Base-by-base conservation (phyloP, 1,284 basidiomycete genomes). In the Pterula multifida region DNA sequence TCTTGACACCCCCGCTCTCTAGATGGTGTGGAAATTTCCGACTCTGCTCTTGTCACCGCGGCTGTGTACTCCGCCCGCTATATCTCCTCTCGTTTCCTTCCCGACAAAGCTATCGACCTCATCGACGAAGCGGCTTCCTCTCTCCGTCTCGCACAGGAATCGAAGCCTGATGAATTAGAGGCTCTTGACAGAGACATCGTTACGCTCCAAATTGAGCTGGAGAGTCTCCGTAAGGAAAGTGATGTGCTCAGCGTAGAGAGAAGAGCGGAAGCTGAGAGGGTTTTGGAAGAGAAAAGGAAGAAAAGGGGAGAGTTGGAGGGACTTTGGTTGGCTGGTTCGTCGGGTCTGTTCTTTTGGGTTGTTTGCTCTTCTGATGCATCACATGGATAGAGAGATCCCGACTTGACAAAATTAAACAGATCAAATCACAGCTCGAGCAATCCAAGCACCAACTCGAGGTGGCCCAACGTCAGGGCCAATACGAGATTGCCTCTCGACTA, bases 121-220 rank as follows among this genome's bases (percentile, higher is more conserved):
- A 79, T 96, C 1, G 93, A 96, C 63, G 92, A 95, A 65, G 90
- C 91, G 1, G 87, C 88, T 3, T 89, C 87, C 3, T 71, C 90
- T 0, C 70, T 96, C n/a, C 80, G 92, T 1, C 78, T 97, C 2
- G 85, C 91, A 1, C 92, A 94, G 59, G 94, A 96, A 62, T 85
- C 79, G 39, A 91, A 93, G 61, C 94, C 93, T 0, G 86, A 91
- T 54, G 81, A 82, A 54, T 73, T 97, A 2, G 92, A 96, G 60
- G 71, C 73, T 1, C 74, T 96, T 3, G 87, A 94, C 54, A 73
- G 91, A 26, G 81, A 88, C 50, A 84, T 94, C 42, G 75, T 93
- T 57, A 93, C 88, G 0, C 71, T 94, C 2, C 81, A 94, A 64
- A 96, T 96, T 56, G 93, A 97, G 65, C 70, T 90, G 12, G 90